These are phyloP conservation scores for Fraxinus paxiana DNA, from an alignment of 305 asterid genomes.

Conservation along the genomic window DNA sequence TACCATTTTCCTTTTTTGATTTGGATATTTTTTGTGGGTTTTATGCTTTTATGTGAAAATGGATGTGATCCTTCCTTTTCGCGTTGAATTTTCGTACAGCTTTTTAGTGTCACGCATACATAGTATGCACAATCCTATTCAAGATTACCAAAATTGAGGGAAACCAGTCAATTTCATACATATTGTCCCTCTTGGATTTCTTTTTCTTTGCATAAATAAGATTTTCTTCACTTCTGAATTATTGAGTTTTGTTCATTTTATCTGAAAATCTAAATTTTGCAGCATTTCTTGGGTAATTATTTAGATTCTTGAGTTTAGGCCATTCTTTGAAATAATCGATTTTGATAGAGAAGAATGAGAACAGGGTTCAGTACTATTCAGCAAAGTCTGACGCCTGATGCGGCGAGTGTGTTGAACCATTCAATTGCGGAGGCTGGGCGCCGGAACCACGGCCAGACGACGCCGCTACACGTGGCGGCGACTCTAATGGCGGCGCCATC, in stretches of 20 bases:
- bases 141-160: not conserved
- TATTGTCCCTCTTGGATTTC: not conserved
- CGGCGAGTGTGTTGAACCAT: constrained; percentile 65
- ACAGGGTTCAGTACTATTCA: constrained; percentile 70
- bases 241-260: constrained; percentile 15
- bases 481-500: constrained; percentile 66
- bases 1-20: constrained; percentile 6
- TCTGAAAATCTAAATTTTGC: constrained; percentile 28
- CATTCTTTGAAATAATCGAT: constrained; percentile 5
- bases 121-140: not conserved
- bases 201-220: not conserved
- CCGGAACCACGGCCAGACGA: constrained; percentile 82
- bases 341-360: constrained; percentile 30
- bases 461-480: constrained; percentile 94
- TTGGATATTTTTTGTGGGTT: not conserved
- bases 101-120: constrained; percentile 19
- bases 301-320: constrained; percentile 28
- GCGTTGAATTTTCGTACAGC: constrained; percentile 34
- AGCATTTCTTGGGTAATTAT: constrained; percentile 13
- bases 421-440: constrained; percentile 77
- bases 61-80: constrained; percentile 27
- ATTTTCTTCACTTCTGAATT: not conserved
- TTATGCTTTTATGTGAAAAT: constrained; percentile 20
- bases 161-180: not conserved
- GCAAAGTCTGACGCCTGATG: constrained; percentile 83